These are phyloP conservation scores for Fraxinus ornus DNA, from an alignment of 305 asterid species.

Conservation along the genomic window DNA sequence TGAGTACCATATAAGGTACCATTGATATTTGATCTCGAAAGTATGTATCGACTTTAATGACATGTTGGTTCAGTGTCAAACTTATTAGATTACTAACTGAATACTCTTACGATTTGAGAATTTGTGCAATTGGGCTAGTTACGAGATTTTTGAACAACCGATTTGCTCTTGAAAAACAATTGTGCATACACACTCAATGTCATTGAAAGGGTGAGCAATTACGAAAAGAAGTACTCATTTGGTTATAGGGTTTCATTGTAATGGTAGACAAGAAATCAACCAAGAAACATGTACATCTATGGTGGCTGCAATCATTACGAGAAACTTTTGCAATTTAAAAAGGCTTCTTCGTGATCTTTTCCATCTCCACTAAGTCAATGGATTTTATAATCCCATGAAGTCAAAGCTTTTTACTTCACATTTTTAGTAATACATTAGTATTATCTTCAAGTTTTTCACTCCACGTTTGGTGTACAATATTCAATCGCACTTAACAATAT, in stretches of 20 bases:
- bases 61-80: neutral
- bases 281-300: neutral
- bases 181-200: neutral
- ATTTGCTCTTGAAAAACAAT: neutral
- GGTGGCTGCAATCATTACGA: neutral
- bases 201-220: neutral
- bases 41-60: neutral
- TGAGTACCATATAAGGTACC: neutral
- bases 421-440: neutral
- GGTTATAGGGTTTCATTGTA: neutral
- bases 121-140: neutral
- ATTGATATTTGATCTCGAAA: neutral
- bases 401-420: neutral
- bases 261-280: conserved; percentile 8
- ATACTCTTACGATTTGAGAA: neutral
- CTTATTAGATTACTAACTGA: neutral
- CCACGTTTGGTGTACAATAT: neutral
- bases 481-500: neutral
- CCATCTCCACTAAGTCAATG: neutral
- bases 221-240: neutral
- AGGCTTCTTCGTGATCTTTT: neutral
- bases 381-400: neutral
- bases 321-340: neutral
- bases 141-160: neutral
- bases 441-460: neutral